Conservation (phyloP, 768 basidiomycete genomes). For the Rhizopogon rudus region DNA sequence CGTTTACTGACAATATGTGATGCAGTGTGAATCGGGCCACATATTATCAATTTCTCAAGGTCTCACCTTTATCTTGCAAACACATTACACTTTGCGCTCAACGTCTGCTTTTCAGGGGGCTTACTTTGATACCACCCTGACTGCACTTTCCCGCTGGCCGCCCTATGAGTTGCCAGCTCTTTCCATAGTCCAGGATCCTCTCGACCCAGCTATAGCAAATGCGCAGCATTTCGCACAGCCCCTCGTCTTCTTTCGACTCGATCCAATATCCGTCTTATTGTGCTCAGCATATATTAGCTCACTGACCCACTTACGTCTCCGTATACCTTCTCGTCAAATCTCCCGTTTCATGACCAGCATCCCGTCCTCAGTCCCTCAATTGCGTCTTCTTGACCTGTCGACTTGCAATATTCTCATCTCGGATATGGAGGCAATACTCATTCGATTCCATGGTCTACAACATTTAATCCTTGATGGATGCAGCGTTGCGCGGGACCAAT, state of each 20-base stretch:
- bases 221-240: conserved; percentile 69
- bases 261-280: conserved; percentile 45
- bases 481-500: conserved; percentile 45
- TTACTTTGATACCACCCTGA: conserved; percentile 76
- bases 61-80: conserved; percentile 10
- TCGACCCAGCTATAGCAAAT: conserved; percentile 35
- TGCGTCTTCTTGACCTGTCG: conserved; percentile 71
- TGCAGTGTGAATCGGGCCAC: conserved; percentile 64
- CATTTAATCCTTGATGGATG: conserved; percentile 74
- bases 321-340: conserved; percentile 65
- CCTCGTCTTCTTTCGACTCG: conserved; percentile 76
- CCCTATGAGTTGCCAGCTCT: conserved; percentile 34
- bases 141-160: conserved; percentile 63
- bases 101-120: conserved; percentile 46
- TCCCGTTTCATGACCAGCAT: conserved; percentile 33
- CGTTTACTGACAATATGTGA: conserved; percentile 1
- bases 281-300: conserved; percentile 36
- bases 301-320: conserved; percentile 57
- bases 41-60: conserved; percentile 81
- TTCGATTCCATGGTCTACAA: conserved; percentile 44
- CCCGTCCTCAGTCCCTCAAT: conserved; percentile 31
- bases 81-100: not conserved
- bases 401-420: conserved; percentile 53
- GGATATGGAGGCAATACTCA: conserved; percentile 52
- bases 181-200: conserved; percentile 66